A percentile compares a stretch with the other conserved stretches of the same genome.
These are phyloP conservation scores for Calocybe gangraenosa DNA, from an alignment of 768 basidiomycete genomes.

Conservation along the genomic window DNA sequence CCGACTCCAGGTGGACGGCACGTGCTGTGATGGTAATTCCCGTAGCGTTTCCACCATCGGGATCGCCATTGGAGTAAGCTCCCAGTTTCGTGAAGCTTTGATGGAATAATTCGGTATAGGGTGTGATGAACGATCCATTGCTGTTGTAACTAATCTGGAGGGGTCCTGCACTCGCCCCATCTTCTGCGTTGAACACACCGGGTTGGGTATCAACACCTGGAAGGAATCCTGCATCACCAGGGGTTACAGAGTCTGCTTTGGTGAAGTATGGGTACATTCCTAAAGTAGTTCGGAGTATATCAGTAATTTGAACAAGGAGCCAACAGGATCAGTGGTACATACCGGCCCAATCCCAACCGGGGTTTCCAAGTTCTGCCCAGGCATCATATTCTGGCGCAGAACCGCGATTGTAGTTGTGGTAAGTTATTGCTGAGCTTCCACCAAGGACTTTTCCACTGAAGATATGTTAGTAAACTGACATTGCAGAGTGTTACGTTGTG, in stretches of 20 bases:
- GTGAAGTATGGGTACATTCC: constrained; percentile 17
- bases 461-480: not conserved
- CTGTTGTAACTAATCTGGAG: constrained; percentile 11
- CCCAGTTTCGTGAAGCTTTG: constrained; percentile 8
- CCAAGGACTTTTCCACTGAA: constrained; percentile 16
- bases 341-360: constrained; percentile 20
- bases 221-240: constrained; percentile 12
- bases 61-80: constrained; percentile 12
- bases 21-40: constrained; percentile 13
- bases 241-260: constrained; percentile 11
- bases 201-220: constrained; percentile 4
- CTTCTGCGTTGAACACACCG: constrained; percentile 6
- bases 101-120: constrained; percentile 10
- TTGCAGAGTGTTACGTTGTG: not conserved
- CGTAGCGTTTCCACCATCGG: constrained; percentile 9
- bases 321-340: not conserved
- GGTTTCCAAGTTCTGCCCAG: constrained; percentile 19
- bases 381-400: constrained; percentile 16
- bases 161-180: constrained; percentile 11
- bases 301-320: not conserved
- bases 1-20: constrained; percentile 11
- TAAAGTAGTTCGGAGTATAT: not conserved
- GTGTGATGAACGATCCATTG: constrained; percentile 10
- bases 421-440: constrained; percentile 14
- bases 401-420: constrained; percentile 10